phyloP scores from a whole-genome alignment of 306 rosid genomes.

The Clitoria ternatea region DNA sequence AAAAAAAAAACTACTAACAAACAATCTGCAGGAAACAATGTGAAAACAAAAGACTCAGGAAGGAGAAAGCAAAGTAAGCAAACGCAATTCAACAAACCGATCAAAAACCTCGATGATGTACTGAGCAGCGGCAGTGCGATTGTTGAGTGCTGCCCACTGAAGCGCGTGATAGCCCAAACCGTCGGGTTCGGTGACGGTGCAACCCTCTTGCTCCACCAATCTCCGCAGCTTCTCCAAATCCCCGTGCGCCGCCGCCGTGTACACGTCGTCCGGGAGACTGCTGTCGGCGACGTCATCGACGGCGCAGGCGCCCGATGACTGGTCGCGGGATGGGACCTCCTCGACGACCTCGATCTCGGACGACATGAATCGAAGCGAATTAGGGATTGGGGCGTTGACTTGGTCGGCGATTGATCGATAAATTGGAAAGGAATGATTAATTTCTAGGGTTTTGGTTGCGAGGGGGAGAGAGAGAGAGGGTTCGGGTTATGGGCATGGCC shows the following conservation, averaged over 20 bases:
- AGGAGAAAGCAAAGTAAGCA: slow-evolving; percentile 2
- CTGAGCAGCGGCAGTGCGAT: slow-evolving; percentile 92
- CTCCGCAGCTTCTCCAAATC: slow-evolving; percentile 98
- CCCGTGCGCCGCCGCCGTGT: slow-evolving; percentile 95
- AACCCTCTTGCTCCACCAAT: slow-evolving; percentile 90
- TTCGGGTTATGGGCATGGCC: slow-evolving; percentile 32
- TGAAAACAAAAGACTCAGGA: too few relatives aligned
- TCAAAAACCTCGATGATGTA: slow-evolving; percentile 74
- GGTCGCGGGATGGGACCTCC: slow-evolving; percentile 57
- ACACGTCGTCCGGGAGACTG: slow-evolving; percentile 77
- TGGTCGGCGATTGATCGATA: not conserved
- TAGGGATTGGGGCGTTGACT: too few relatives aligned
- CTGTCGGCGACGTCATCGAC: too few relatives aligned
- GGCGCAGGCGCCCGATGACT: slow-evolving; percentile 23
- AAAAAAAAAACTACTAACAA: too few relatives aligned
- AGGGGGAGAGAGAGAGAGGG: slow-evolving; percentile 21
- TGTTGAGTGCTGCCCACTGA: slow-evolving; percentile 98
- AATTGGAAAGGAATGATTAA: not conserved
- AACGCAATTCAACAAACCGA: slow-evolving; percentile 37
- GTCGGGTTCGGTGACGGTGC: slow-evolving; percentile 86
- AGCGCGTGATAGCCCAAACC: slow-evolving; percentile 90
- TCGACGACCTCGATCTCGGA: slow-evolving; percentile 99
- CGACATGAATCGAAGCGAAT: slow-evolving; percentile 57
- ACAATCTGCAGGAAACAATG: too few relatives aligned
- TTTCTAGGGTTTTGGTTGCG: slow-evolving; percentile 45